phyloP scores from a whole-genome alignment of 2,329 filamentous ascomycete species.

The Colletotrichum theobromicola region DNA sequence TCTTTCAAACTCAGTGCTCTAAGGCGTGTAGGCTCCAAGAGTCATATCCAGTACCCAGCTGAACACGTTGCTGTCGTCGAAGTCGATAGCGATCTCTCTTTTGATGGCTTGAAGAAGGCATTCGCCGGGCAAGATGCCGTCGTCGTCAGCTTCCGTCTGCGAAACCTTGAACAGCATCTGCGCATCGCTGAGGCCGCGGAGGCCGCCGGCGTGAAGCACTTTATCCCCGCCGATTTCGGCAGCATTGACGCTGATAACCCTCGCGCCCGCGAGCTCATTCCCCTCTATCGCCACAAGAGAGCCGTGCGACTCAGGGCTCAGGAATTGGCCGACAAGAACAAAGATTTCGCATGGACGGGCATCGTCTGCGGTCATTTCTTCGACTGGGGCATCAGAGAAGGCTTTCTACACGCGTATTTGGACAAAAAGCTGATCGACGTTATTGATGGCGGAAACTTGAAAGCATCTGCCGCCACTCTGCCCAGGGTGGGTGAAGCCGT shows the following conservation, averaged over 20 bases:
- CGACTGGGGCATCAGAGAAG: slow-evolving; percentile 42
- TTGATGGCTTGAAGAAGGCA: slow-evolving; percentile 31
- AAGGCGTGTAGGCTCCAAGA: slow-evolving; percentile 36
- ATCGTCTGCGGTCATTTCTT: slow-evolving; percentile 46
- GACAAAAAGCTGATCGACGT: slow-evolving; percentile 33
- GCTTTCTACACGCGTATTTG: slow-evolving; percentile 41
- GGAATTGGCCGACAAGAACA: slow-evolving; percentile 26
- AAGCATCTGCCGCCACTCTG: slow-evolving; percentile 40
- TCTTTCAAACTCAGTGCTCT: slow-evolving; percentile 37
- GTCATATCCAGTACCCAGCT: slow-evolving; percentile 22
- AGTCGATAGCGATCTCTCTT: slow-evolving; percentile 35
- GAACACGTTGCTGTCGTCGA: slow-evolving; percentile 24
- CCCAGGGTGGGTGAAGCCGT: slow-evolving; percentile 36
- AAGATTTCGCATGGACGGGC: slow-evolving; percentile 39
- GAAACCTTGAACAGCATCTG: slow-evolving; percentile 33
- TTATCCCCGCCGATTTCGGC: slow-evolving; percentile 46
- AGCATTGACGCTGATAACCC: slow-evolving; percentile 40
- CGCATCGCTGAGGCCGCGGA: slow-evolving; percentile 40
- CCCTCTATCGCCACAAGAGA: slow-evolving; percentile 39
- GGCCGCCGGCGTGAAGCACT: slow-evolving; percentile 37
- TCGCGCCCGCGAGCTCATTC: slow-evolving; percentile 38
- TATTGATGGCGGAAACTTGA: slow-evolving; percentile 34
- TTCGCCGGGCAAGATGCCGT: slow-evolving; percentile 41
- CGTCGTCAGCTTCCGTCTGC: slow-evolving; percentile 37
- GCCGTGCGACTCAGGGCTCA: slow-evolving; percentile 35